A percentile compares a stretch with the other conserved stretches of the same genome.
Evolutionary conservation across 768 basidiomycete species (phyloP).

Genomic region (Podaxis sp.): DNA sequence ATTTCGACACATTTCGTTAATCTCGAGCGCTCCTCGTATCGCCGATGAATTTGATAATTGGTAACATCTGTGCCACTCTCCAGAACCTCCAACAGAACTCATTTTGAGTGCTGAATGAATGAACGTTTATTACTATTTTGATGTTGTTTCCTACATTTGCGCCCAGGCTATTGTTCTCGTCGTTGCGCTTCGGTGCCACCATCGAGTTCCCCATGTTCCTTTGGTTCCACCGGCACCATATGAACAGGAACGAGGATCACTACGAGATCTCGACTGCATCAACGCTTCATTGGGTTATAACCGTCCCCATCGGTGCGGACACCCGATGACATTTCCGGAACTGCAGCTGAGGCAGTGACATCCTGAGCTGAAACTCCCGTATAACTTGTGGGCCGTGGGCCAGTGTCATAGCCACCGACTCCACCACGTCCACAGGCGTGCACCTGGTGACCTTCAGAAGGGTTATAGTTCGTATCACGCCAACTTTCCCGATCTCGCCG

Average conservation of each 20-base stretch:
- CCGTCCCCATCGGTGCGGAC: background rate
- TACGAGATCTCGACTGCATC: background rate
- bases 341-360: background rate
- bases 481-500: background rate
- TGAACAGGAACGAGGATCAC: background rate
- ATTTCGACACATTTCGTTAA: background rate
- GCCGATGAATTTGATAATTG: background rate
- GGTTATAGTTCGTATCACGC: background rate
- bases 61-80: background rate
- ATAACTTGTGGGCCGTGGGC: background rate
- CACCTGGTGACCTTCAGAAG: background rate
- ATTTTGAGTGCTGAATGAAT: background rate
- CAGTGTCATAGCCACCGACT: background rate
- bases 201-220: background rate
- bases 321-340: background rate
- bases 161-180: background rate
- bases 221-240: background rate
- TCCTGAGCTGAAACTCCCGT: background rate
- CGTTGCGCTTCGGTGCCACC: background rate
- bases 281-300: background rate
- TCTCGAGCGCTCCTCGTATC: constrained; percentile 2
- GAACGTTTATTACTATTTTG: background rate
- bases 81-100: background rate
- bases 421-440: background rate
- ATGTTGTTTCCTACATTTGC: background rate